Evolutionary conservation across 495 filamentous ascomycete genomes (phyloP).

Genomic region (Penicillium ochrochloron): DNA sequence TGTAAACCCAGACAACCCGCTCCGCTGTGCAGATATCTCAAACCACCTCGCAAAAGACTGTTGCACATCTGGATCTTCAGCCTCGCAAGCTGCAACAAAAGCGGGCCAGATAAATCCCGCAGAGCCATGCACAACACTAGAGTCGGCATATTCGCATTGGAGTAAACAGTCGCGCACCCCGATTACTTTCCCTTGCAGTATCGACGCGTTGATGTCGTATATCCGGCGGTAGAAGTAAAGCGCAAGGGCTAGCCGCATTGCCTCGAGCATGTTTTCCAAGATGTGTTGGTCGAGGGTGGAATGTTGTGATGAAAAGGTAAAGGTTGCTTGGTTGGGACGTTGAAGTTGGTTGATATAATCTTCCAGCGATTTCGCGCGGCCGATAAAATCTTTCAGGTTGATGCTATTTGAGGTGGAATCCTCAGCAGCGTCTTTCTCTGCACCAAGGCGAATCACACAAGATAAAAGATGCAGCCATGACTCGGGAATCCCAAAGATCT

Average conservation of each 20-base stretch:
- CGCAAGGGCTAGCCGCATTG: slow-evolving; percentile 31
- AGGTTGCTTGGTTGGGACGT: slow-evolving; percentile 15
- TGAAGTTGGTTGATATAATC: slow-evolving; percentile 28
- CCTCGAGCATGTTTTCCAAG: slow-evolving; percentile 25
- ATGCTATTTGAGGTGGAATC: slow-evolving; percentile 11
- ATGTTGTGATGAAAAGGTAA: slow-evolving; percentile 16
- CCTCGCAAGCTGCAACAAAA: slow-evolving; percentile 38
- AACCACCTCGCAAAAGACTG: slow-evolving; percentile 33
- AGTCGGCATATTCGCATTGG: slow-evolving; percentile 25
- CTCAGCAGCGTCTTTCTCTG: slow-evolving; percentile 32
- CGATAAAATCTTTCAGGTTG: slow-evolving; percentile 27
- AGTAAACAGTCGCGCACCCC: slow-evolving; percentile 28
- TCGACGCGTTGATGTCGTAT: slow-evolving; percentile 30
- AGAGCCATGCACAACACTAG: slow-evolving; percentile 26
- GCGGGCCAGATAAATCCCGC: slow-evolving; percentile 35
- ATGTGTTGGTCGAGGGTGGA: slow-evolving; percentile 21
- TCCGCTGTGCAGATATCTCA: slow-evolving; percentile 22
- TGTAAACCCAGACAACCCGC: slow-evolving; percentile 27
- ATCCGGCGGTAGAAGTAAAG: slow-evolving; percentile 41
- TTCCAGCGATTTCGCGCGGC: slow-evolving; percentile 29
- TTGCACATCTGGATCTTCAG: slow-evolving; percentile 28
- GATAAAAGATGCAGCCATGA: slow-evolving; percentile 30
- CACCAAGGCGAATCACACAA: slow-evolving; percentile 32
- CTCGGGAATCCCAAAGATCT: slow-evolving; percentile 38
- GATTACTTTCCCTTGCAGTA: slow-evolving; percentile 30